These are phyloP conservation scores for Edaphochlamys debaryana DNA, from an alignment of 139 green algal genomes.

Conservation along the genomic window DNA sequence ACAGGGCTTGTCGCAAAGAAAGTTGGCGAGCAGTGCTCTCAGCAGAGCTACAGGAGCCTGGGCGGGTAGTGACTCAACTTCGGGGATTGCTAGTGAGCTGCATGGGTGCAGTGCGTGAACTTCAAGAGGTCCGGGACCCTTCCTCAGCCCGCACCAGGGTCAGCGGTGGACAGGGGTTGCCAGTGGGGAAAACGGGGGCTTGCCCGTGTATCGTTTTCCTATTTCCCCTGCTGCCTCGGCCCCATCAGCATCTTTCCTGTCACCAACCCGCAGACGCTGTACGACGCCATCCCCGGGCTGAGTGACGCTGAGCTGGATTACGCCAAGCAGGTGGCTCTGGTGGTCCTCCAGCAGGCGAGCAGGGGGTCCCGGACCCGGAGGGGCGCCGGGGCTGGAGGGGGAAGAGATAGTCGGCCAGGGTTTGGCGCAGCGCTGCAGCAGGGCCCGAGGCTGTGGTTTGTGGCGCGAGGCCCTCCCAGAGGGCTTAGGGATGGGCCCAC, in stretches of 20 bases:
- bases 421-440: too few relatives aligned
- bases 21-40: neutral
- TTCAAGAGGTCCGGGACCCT: too few relatives aligned
- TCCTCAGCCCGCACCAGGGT: too few relatives aligned
- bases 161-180: neutral
- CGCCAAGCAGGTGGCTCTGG: neutral
- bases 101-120: too few relatives aligned
- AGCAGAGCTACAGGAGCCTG: neutral
- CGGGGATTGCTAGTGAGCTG: too few relatives aligned
- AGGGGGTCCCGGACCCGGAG: too few relatives aligned
- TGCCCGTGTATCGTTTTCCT: neutral
- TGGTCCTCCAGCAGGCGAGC: constrained; percentile 8
- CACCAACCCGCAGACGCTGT: neutral
- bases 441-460: too few relatives aligned
- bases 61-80: too few relatives aligned
- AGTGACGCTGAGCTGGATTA: constrained; percentile 10
- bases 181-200: neutral
- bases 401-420: too few relatives aligned
- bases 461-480: too few relatives aligned
- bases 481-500: too few relatives aligned
- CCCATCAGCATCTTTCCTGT: neutral
- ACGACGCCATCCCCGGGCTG: neutral
- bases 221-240: neutral
- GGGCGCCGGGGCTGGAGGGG: too few relatives aligned
- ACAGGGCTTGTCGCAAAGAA: neutral